Evolutionary conservation across 805 yeast species (phyloP), one percentile per base, ranked within the genome.

Genomic region (Teunomyces gatunensis): DNA sequence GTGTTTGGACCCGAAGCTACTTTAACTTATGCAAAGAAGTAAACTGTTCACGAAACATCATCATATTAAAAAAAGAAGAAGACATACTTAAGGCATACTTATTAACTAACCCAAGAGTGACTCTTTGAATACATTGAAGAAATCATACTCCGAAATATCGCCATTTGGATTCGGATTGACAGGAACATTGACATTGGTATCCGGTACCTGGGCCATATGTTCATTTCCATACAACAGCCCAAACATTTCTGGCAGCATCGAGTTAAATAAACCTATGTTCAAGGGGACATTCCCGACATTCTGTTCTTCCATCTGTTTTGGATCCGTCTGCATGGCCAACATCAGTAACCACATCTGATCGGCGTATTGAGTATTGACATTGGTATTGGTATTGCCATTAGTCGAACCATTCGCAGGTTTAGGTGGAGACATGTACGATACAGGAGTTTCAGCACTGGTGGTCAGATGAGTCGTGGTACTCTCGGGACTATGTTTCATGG

Each of bases 21-120:
- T 10, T 52, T 69, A 15, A 65, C 71, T 0, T 69, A 62, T 46
- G 74, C 74, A 1, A 69, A 69, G 54, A 67, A 64, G 50, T 69
- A 51, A 30, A 6, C 7, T 25, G 1, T 6, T 25, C 27, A 25
- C 27, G 6, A 25, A 25, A 32, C 18, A 32, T 7, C 18, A 32
- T 7, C 10, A 13, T 15, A 32, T 32, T 30, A 30, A 30, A n/a
- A 30, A n/a, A 30, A 11, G 1, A 10, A 25, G 27, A 15, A 15
- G 17, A 15, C 17, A 15, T 15, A 15, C 17, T 15, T 15, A 18
- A 18, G 20, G 3, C 20, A 18, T 18, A 18, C 20, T 18, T 25
- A 25, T 25, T 9, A 10, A 20, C 40, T 36, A 37, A 37, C 40
- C 40, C 29, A 37, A 37, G 15, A 37, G 29, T 12, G 40, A 37